These are phyloP conservation scores for Chlamydomonas schloesseri DNA, from an alignment of 139 green algal genomes.

Conservation along the genomic window DNA sequence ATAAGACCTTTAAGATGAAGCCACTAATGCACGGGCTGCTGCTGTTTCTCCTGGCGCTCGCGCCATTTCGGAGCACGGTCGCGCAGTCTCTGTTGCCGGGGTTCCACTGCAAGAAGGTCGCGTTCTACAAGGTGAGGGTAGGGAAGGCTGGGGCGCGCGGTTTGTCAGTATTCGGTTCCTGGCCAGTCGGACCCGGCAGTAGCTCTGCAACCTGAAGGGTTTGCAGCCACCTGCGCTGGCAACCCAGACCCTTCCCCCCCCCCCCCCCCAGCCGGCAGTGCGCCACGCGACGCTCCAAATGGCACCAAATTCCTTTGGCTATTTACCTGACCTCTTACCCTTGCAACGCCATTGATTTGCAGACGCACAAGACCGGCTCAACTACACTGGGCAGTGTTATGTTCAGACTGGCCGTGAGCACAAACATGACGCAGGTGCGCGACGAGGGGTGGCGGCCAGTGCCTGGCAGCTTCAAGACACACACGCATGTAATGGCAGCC, in stretches of 20 bases:
- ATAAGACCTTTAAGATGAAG: no score
- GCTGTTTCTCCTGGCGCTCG: no score
- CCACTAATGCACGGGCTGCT: no score
- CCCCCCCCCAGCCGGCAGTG: no score
- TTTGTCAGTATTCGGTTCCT: no score
- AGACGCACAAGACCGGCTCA: slow-evolving; percentile 26
- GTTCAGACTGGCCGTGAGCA: background rate
- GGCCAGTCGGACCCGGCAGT: background rate
- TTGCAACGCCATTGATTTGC: background rate
- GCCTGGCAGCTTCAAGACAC: background rate
- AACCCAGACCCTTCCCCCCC: no score
- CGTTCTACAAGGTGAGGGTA: background rate
- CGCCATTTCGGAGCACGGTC: no score
- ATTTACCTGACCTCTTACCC: background rate
- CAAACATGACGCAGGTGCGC: background rate
- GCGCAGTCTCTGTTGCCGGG: background rate
- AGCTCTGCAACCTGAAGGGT: background rate
- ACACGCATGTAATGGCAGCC: background rate
- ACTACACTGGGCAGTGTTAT: slow-evolving; percentile 12
- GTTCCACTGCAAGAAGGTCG: background rate
- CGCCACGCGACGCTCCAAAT: no score
- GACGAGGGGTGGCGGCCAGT: background rate
- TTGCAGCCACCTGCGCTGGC: background rate
- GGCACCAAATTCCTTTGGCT: no score
- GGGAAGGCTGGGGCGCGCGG: no score